phyloP scores from a whole-genome alignment of 768 basidiomycete species.

The Kwoniella mangroviensis region DNA sequence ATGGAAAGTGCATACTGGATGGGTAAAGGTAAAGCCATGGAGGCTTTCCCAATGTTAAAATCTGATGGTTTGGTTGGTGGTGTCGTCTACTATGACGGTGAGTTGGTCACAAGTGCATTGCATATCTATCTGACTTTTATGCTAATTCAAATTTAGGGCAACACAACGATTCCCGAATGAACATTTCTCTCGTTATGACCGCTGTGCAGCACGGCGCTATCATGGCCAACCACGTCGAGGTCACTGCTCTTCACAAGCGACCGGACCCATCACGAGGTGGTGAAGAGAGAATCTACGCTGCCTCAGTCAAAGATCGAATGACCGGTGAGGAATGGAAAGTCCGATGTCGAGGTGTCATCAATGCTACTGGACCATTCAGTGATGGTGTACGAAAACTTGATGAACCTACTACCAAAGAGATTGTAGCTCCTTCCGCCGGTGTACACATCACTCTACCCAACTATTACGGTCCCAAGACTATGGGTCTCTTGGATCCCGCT shows the following conservation, averaged over 20 bases:
- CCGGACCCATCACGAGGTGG: constrained; percentile 52
- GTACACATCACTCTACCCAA: constrained; percentile 96
- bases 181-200: constrained; percentile 90
- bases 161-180: constrained; percentile 99
- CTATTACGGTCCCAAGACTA: constrained; percentile 88
- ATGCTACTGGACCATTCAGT: constrained; percentile 93
- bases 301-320: constrained; percentile 76
- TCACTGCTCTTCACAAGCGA: constrained; percentile 73
- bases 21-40: constrained; percentile 89
- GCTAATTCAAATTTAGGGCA: constrained; percentile 67
- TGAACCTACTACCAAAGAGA: constrained; percentile 65
- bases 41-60: constrained; percentile 96
- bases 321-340: constrained; percentile 82
- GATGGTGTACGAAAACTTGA: constrained; percentile 85
- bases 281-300: constrained; percentile 72
- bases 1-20: constrained; percentile 96
- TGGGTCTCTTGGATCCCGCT: constrained; percentile 93
- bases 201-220: constrained; percentile 89
- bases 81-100: constrained; percentile 96
- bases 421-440: constrained; percentile 90
- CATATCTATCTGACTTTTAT: neutral
- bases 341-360: constrained; percentile 87
- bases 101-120: constrained; percentile 30
- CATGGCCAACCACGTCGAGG: constrained; percentile 87
- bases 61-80: constrained; percentile 88